Evolutionary conservation across 2,329 filamentous ascomycete genomes (phyloP), one percentile per base, ranked within the genome.

Genomic region (Calonectria pauciramosa): DNA sequence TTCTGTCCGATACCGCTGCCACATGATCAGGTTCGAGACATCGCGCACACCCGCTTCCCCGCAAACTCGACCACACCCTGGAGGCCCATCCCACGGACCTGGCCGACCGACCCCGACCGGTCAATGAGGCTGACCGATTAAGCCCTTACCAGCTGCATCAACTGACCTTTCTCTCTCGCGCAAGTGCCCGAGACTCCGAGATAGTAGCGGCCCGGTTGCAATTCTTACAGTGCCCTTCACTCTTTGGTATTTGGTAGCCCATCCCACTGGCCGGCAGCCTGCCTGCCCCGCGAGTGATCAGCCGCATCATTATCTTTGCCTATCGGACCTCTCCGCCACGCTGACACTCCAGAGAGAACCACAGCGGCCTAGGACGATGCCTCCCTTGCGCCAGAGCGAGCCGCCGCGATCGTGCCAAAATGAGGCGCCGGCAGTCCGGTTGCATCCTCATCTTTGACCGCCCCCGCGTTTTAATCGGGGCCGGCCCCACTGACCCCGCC

Each of bases 121-220:
- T 59, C 66, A 63, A 54, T 41, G 54, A 52, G 32, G 32, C 51
- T 64, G 51, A 38, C 49, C 18, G n/a, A 41, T 16, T n/a, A 10
- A 44, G 10, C 23, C 66, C 51, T 44, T 32, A 34, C 49, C 65
- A 2, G 7, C 51, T 47, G 66, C 28, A 56, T 65, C 60, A 65
- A 49, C 60, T 65, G 60, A 44, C 60, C 26, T 68, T 49, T 26
- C 68, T 56, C 14, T 44, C 41, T 44, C 7, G 47, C 44, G 59
- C 54, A 36, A 23, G 47, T 9, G 28, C 41, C 77, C 77, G 77
- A 79, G 52, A 65, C 70, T 56, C 77, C 77, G 75, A 79, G 70
- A 26, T 73, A 65, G 11, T 28, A n/a, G 67, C 38, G 72, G n/a
- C n/a, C 51, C 18, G 44, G n/a, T 23, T 44, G 14, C 5, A 47